Base-by-base conservation (phyloP, 257 asterid genomes). In the Jasminum sambac region DNA sequence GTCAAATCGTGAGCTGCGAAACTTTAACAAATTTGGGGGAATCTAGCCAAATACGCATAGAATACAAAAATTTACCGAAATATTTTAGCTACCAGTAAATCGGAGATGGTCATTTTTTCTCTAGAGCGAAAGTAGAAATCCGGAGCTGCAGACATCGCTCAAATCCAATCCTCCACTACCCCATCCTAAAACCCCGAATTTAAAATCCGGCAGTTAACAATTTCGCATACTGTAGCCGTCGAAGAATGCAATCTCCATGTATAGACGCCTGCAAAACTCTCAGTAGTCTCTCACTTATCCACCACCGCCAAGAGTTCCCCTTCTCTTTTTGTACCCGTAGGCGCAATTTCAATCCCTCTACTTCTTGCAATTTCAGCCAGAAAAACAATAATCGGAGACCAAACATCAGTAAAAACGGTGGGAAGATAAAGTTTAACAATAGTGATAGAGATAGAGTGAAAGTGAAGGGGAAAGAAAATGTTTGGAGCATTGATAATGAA, bases 401-500 rank as follows among this genome's bases (percentile, higher is more conserved):
- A 17, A 72, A 40, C 24, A 69, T 16, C 26, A 68, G 73, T 4
- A 64, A 48, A 24, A 69, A 61, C 16, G 66, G 71, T 44, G 77
- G 70, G 83, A 72, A 78, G 64, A 63, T 60, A 5, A 62, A 42
- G 41, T 74, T 26, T 40, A 50, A 63, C 62, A 14, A 55, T 74
- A 52, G 72, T 21, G 37, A 72, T 71, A 79, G 80, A 66, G 81
- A 72, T 74, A 75, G 77, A 71, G 78, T 75, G 81, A 77, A 78
- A 37, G 78, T 82, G 11, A 85, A 81, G 78, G 98, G 91, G 60
- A 91, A 91, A 84, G 97, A 95, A 36, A 95, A 95, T 72, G 97
- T 91, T 61, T 91, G 98, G 97, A 91, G 97, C 63, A 68, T 95
- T 55, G 98, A 95, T 75, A 88, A 91, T 72, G 93, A 86, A 84